These are phyloP conservation scores for Podaxis sp. DNA, from an alignment of 768 basidiomycete genomes.

Conservation along the genomic window DNA sequence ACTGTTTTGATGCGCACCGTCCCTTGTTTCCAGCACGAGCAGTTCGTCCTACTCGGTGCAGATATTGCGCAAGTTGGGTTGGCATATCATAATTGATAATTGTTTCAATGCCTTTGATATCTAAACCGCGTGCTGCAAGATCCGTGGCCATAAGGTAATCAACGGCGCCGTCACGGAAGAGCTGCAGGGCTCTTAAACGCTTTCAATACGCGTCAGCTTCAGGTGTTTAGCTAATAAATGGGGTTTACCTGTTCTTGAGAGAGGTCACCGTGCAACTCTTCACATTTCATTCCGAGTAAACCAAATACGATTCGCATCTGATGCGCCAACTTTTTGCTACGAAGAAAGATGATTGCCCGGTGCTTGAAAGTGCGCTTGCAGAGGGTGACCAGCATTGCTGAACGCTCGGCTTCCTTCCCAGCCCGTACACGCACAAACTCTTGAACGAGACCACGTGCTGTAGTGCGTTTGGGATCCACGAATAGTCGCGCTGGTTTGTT, in stretches of 20 bases:
- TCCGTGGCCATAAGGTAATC: slow-evolving; percentile 97
- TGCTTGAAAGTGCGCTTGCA: slow-evolving; percentile 88
- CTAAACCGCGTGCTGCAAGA: slow-evolving; percentile 90
- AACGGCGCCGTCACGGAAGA: slow-evolving; percentile 85
- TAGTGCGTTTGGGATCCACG: slow-evolving; percentile 90
- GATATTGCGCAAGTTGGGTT: slow-evolving; percentile 85
- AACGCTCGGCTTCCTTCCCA: slow-evolving; percentile 73
- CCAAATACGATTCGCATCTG: slow-evolving; percentile 95
- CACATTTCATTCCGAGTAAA: slow-evolving; percentile 83
- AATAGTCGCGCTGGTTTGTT: slow-evolving; percentile 93
- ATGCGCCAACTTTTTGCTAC: slow-evolving; percentile 96
- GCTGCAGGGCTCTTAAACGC: slow-evolving; percentile 84
- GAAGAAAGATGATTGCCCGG: slow-evolving; percentile 88
- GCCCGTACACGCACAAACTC: slow-evolving; percentile 94
- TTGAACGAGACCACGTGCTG: slow-evolving; percentile 83
- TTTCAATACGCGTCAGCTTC: slow-evolving; percentile 28
- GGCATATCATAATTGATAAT: slow-evolving; percentile 99
- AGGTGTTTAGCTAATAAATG: not conserved
- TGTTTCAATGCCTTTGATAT: slow-evolving; percentile 96
- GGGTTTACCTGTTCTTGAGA: slow-evolving; percentile 86
- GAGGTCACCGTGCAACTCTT: slow-evolving; percentile 93
- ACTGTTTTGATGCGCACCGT: slow-evolving; percentile 55
- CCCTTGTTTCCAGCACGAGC: slow-evolving; percentile 93
- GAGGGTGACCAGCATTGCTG: slow-evolving; percentile 73
- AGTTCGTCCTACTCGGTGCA: slow-evolving; percentile 96